These are phyloP conservation scores for Cubamyces sp. DNA, from an alignment of 768 basidiomycete genomes.

Conservation along the genomic window DNA sequence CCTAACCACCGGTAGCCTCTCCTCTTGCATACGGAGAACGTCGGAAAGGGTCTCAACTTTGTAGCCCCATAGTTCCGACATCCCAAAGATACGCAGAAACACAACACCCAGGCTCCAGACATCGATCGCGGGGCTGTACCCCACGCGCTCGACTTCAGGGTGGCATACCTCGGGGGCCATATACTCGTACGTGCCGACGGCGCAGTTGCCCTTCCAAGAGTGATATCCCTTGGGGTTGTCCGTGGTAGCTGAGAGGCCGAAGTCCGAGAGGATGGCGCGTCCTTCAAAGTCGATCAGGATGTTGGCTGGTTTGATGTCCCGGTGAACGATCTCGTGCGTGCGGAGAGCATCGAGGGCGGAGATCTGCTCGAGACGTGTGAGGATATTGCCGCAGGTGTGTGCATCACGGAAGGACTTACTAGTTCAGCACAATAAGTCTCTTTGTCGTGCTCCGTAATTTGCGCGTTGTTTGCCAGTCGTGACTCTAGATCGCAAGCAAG, in stretches of 20 bases:
- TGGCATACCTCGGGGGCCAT: constrained; percentile 53
- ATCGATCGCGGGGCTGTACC: constrained; percentile 49
- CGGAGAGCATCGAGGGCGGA: constrained; percentile 40
- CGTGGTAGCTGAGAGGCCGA: constrained; percentile 39
- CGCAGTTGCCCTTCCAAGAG: constrained; percentile 10
- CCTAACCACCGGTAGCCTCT: background rate
- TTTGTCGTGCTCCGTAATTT: background rate
- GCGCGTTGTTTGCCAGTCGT: background rate
- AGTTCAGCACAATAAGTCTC: constrained; percentile 20
- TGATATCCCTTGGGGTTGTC: background rate
- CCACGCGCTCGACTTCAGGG: constrained; percentile 18
- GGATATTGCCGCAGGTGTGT: background rate
- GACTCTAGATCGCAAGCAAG: constrained; percentile 1
- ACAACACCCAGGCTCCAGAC: constrained; percentile 55
- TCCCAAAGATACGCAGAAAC: constrained; percentile 45
- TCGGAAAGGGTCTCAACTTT: background rate
- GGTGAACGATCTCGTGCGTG: constrained; percentile 48
- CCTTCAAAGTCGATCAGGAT: constrained; percentile 45
- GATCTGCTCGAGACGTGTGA: constrained; percentile 15
- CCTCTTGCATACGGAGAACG: background rate
- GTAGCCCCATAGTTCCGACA: background rate
- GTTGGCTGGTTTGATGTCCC: constrained; percentile 57
- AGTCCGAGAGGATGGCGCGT: constrained; percentile 45
- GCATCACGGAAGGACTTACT: constrained; percentile 8
- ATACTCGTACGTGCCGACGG: constrained; percentile 46